Base-by-base conservation (phyloP, 1,139 yeast genomes). In the Yamadazyma trypodendri region DNA sequence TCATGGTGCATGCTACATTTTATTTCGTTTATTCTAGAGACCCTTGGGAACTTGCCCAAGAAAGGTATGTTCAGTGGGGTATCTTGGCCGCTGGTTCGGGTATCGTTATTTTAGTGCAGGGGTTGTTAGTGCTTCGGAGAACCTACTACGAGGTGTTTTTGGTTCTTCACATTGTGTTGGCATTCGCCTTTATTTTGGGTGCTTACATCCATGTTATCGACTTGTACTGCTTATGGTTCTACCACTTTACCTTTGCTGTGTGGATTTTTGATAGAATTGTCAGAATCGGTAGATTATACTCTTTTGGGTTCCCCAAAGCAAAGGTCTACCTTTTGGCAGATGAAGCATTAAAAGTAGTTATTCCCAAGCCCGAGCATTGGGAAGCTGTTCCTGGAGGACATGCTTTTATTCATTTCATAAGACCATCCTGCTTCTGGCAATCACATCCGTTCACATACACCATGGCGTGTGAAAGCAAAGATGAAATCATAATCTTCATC, bases 371-470 rank as follows among this genome's bases (percentile, higher is more conserved):
- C 6, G 42, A 45, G 2, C 49, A 55, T 38, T 72, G 75, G 75
- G 54, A 56, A 21, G 50, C 66, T 0, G 52, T 60, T 21, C 72
- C 76, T 10, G 87, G 87, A n/a, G 80, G 82, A 14, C 82, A 75
- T 53, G 80, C 78, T 0, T 83, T 69, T 50, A 59, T 83, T 35
- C 79, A 81, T 52, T 72, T 81, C 39, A 55, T 75, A 32, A 58
- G 67, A 30, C 68, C 78, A 30, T 53, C 71, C 44, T 73, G 76
- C 37, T 82, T 82, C 45, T 84, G 79, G 80, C 88, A 83, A 53
- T 75, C 84, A 0, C 90, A 83, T 55, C 90, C 90, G 0, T 83
- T 83, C 50, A 79, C 88, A 3, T 57, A 57, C 38, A 54, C 60
- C 8, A 35, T 18, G 3, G 66, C 71, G 3, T 13, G 36, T 13